Percentiles rank a stretch among this genome's conserved stretches.
Conservation (phyloP, 768 basidiomycete species). For the Lactarius hatsudake region DNA sequence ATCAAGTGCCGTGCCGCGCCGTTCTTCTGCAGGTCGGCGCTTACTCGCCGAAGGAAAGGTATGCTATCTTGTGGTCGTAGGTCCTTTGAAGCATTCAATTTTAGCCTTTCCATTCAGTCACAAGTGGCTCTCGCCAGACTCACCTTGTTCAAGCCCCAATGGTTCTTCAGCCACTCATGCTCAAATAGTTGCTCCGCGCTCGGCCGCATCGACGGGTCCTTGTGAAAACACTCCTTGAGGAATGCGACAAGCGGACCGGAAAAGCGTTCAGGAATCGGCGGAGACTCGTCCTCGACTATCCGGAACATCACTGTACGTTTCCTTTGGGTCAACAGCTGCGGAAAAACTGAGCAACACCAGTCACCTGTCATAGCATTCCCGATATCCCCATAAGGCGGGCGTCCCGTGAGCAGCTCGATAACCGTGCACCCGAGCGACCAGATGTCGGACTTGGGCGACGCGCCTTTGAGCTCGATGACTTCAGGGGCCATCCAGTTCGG, state of each 20-base stretch:
- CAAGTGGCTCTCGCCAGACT: constrained; percentile 18
- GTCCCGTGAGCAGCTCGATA: too few relatives aligned
- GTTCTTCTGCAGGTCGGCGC: constrained; percentile 76
- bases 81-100: constrained; percentile 55
- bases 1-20: constrained; percentile 55
- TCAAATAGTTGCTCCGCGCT: constrained; percentile 82
- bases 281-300: constrained; percentile 91
- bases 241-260: constrained; percentile 80
- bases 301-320: constrained; percentile 81
- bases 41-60: constrained; percentile 90
- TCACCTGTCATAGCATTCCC: too few relatives aligned
- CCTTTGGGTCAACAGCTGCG: not conserved
- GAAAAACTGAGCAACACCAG: constrained; percentile 9
- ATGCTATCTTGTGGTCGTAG: constrained; percentile 92
- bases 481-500: too few relatives aligned
- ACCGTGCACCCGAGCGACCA: too few relatives aligned
- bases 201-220: constrained; percentile 79
- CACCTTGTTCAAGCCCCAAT: constrained; percentile 77
- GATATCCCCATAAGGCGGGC: too few relatives aligned
- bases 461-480: too few relatives aligned
- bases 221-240: constrained; percentile 83
- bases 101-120: not conserved
- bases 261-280: constrained; percentile 78
- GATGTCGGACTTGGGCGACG: too few relatives aligned
- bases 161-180: constrained; percentile 85